Evolutionary conservation across 2,329 filamentous ascomycete genomes (phyloP).

Genomic region (Calonectria multiphialidica): DNA sequence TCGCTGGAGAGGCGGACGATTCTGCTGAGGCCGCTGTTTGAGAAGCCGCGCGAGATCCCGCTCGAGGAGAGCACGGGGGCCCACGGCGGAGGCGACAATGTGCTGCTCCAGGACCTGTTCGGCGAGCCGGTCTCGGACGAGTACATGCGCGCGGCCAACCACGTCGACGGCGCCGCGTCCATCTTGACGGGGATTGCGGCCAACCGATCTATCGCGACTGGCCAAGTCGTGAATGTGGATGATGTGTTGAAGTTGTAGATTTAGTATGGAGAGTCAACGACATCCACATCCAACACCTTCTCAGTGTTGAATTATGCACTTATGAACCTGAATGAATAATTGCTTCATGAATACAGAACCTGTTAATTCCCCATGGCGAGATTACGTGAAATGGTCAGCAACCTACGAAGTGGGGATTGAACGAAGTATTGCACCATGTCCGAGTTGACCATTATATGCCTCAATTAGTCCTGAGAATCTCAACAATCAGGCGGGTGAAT

Average conservation of each 20-base stretch:
- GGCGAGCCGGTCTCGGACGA: constrained; percentile 62
- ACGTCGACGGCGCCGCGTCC: constrained; percentile 69
- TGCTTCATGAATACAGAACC: too few species aligned
- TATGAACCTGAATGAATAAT: too few species aligned
- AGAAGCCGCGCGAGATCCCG: constrained; percentile 67
- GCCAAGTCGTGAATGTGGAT: constrained; percentile 67
- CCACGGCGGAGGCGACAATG: constrained; percentile 71
- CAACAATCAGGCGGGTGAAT: background rate
- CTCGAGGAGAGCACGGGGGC: constrained; percentile 65
- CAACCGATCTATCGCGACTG: constrained; percentile 68
- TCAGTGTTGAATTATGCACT: too few species aligned
- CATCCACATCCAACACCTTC: too few species aligned
- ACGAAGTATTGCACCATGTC: background rate
- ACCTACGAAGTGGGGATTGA: too few species aligned
- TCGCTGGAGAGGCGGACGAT: constrained; percentile 60
- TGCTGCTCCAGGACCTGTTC: constrained; percentile 69
- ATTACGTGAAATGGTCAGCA: too few species aligned
- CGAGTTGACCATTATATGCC: background rate
- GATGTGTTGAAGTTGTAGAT: constrained; percentile 53
- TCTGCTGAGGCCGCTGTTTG: constrained; percentile 65
- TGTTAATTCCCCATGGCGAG: too few species aligned
- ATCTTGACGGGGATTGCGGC: constrained; percentile 72
- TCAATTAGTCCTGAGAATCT: background rate
- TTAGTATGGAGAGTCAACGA: too few species aligned
- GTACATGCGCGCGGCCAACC: constrained; percentile 66